These are phyloP conservation scores for Papiliotrema flavescens DNA, from an alignment of 1,284 basidiomycete species.

Conservation along the genomic window DNA sequence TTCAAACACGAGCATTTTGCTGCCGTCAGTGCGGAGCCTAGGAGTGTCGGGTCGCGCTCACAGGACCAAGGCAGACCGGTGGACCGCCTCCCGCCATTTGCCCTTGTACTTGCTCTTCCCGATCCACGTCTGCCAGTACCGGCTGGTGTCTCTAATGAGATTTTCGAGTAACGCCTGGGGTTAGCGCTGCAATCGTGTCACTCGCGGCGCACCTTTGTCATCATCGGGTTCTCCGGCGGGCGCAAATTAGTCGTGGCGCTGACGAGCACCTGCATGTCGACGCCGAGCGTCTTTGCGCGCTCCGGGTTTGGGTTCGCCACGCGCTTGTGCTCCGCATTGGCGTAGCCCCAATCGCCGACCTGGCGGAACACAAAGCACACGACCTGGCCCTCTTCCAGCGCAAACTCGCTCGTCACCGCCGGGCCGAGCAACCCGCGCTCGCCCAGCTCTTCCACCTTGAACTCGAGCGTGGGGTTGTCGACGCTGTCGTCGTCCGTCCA, in stretches of 20 bases:
- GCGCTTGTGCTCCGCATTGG: conserved; percentile 27
- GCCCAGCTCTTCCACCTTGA: conserved; percentile 50
- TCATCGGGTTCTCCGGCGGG: conserved; percentile 58
- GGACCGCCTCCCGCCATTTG: conserved; percentile 88
- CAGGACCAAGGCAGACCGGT: conserved; percentile 75
- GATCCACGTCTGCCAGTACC: conserved; percentile 87
- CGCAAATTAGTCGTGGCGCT: conserved; percentile 56
- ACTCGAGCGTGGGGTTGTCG: conserved; percentile 55
- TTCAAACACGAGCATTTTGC: conserved; percentile 50
- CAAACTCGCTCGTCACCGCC: conserved; percentile 49
- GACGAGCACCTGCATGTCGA: conserved; percentile 55
- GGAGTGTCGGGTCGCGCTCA: conserved; percentile 52
- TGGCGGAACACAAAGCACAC: conserved; percentile 78
- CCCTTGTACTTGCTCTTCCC: conserved; percentile 66
- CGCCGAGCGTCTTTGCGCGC: conserved; percentile 52
- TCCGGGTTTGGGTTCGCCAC: conserved; percentile 39
- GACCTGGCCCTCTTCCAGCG: conserved; percentile 72
- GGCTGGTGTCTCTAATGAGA: conserved; percentile 57
- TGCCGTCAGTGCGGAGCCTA: conserved; percentile 10
- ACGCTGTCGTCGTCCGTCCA: conserved; percentile 52
- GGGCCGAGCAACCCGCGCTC: conserved; percentile 38
- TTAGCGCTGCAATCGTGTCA: conserved; percentile 5
- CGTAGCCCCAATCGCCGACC: conserved; percentile 39
- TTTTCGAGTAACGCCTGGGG: conserved; percentile 22
- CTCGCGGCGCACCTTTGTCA: conserved; percentile 56